Conservation (phyloP, 2,329 filamentous ascomycete species). For the Aspergillus texensis region DNA sequence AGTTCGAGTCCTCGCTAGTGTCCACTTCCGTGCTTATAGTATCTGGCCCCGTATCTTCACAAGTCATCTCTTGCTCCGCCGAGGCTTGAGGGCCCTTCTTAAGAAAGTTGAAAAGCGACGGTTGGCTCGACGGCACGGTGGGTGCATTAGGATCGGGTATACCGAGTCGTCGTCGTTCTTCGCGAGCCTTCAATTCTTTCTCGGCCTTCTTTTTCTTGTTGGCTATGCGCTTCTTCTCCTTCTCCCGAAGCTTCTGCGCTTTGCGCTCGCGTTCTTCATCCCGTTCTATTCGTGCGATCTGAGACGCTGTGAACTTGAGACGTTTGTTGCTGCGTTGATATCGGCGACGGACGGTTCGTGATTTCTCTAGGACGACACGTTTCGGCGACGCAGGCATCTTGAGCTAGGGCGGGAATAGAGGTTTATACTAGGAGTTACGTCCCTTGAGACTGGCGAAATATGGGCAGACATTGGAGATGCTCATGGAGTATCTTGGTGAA, state of each 20-base stretch:
- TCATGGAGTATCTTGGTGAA: not conserved
- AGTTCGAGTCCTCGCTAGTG: conserved; percentile 5
- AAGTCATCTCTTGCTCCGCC: conserved; percentile 7
- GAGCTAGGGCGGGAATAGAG: not conserved
- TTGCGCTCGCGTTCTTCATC: conserved; percentile 45
- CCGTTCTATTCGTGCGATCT: conserved; percentile 43
- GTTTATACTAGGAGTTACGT: not conserved
- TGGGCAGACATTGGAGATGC: conserved; percentile 9
- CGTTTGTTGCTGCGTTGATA: conserved; percentile 43
- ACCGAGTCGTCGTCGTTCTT: conserved; percentile 36
- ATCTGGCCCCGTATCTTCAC: conserved; percentile 14
- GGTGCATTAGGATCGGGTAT: conserved; percentile 34
- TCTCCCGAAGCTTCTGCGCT: conserved; percentile 42
- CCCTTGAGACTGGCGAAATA: not conserved
- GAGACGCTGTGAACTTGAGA: conserved; percentile 37
- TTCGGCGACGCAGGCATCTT: conserved; percentile 35
- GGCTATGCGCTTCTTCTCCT: conserved; percentile 35
- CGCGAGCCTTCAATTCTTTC: conserved; percentile 36
- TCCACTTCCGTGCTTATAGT: conserved; percentile 23
- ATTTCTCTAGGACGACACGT: conserved; percentile 42
- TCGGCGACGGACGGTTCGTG: conserved; percentile 40
- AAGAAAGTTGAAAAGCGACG: conserved; percentile 37
- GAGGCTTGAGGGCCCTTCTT: conserved; percentile 12
- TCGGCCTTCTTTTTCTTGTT: conserved; percentile 41
- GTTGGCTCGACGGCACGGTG: conserved; percentile 39